phyloP scores from a whole-genome alignment of 495 filamentous ascomycete species.

The Xylaria longipes region DNA sequence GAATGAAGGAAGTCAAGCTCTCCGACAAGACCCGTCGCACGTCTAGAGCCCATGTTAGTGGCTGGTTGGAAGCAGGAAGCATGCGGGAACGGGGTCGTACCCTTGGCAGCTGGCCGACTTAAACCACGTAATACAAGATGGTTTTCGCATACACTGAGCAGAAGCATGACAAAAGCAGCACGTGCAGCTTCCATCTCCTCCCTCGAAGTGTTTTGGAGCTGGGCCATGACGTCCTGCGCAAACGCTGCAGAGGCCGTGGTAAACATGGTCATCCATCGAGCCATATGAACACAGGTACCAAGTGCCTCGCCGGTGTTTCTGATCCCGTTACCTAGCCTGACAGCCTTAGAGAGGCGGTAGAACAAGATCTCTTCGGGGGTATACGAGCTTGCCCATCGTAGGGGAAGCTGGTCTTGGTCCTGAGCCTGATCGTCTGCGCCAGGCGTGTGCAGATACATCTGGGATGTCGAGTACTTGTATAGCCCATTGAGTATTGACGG shows the following conservation, averaged over 20 bases:
- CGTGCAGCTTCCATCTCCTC: conserved; percentile 58
- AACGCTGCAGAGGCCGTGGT: conserved; percentile 48
- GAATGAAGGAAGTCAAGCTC: conserved; percentile 58
- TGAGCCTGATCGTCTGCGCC: conserved; percentile 33
- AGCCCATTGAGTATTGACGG: conserved; percentile 64
- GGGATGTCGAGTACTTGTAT: conserved; percentile 64
- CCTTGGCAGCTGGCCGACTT: conserved; percentile 50
- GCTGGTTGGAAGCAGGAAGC: conserved; percentile 8
- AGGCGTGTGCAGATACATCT: conserved; percentile 36
- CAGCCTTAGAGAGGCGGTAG: conserved; percentile 54
- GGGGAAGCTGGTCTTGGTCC: conserved; percentile 26
- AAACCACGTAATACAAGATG: conserved; percentile 53
- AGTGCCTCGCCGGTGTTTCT: conserved; percentile 43
- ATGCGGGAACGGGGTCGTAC: conserved; percentile 39
- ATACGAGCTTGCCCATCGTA: conserved; percentile 58
- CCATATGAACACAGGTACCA: conserved; percentile 42
- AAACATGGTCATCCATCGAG: conserved; percentile 55
- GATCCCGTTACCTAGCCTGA: conserved; percentile 50
- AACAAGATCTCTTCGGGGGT: conserved; percentile 58
- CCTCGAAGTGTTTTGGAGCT: conserved; percentile 46
- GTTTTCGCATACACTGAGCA: conserved; percentile 58
- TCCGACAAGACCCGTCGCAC: conserved; percentile 54
- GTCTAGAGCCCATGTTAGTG: conserved; percentile 41
- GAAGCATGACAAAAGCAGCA: conserved; percentile 61
- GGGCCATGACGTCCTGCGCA: conserved; percentile 48